Evolutionary conservation across 2,329 filamentous ascomycete species (phyloP).

Genomic region (Pyrenochaeta sp.): DNA sequence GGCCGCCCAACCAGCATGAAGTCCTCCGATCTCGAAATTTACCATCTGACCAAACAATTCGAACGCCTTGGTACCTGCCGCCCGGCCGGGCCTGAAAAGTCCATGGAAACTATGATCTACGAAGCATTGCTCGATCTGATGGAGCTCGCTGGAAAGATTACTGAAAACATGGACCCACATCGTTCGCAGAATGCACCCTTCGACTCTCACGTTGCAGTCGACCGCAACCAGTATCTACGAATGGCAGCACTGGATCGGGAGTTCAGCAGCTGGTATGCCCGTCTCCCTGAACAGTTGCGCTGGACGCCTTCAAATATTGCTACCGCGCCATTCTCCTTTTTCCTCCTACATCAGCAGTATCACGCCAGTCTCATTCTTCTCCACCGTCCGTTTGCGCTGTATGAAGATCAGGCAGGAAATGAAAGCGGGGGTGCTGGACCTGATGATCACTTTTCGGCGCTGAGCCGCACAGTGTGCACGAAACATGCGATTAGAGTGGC

Average conservation of each 20-base stretch:
- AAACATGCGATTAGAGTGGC: conserved; percentile 64
- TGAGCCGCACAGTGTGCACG: conserved; percentile 63
- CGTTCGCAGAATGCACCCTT: conserved; percentile 38
- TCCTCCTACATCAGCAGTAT: conserved; percentile 65
- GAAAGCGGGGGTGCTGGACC: conserved; percentile 45
- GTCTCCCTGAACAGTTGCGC: conserved; percentile 57
- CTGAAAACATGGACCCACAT: conserved; percentile 53
- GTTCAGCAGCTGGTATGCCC: conserved; percentile 64
- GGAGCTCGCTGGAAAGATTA: conserved; percentile 63
- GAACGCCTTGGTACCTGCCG: conserved; percentile 53
- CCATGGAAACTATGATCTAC: conserved; percentile 55
- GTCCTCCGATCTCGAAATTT: conserved; percentile 60
- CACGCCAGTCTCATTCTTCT: conserved; percentile 63
- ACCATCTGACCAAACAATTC: conserved; percentile 58
- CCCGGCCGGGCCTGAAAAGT: conserved; percentile 44
- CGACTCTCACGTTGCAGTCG: conserved; percentile 35
- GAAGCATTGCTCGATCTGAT: conserved; percentile 64
- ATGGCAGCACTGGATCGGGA: conserved; percentile 63
- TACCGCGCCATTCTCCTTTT: conserved; percentile 55
- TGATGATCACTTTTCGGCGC: conserved; percentile 55
- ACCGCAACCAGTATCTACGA: conserved; percentile 60
- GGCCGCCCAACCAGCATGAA: conserved; percentile 65
- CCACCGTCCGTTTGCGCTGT: conserved; percentile 63
- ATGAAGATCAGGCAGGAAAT: conserved; percentile 52
- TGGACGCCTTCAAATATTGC: conserved; percentile 49